Evolutionary conservation across 176 grass and related monocot species (phyloP).

Genomic region (Neostapfia colusana): DNA sequence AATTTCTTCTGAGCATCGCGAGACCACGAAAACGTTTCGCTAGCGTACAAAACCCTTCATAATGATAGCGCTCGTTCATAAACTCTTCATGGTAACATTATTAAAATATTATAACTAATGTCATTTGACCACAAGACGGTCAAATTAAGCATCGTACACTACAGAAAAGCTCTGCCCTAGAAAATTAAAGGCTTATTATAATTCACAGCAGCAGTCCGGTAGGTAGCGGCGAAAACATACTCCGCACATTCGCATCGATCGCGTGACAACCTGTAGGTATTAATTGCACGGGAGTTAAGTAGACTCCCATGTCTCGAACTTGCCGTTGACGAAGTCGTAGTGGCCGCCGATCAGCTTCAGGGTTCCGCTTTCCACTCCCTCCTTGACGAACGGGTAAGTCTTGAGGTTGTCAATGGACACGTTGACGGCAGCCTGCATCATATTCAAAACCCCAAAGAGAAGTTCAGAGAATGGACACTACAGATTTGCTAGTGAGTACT

Average conservation of each 20-base stretch:
- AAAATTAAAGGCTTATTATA: not conserved
- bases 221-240: not conserved
- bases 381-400: slow-evolving; percentile 80
- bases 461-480: not conserved
- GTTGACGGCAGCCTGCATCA: slow-evolving; percentile 66
- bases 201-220: not conserved
- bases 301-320: slow-evolving; percentile 61
- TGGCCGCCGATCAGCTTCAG: slow-evolving; percentile 70
- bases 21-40: no score
- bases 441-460: not conserved
- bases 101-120: not conserved
- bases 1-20: no score
- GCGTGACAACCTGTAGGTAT: slow-evolving; percentile 9
- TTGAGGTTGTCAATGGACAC: slow-evolving; percentile 66
- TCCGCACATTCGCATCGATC: not conserved
- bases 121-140: slow-evolving; percentile 24
- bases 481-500: not conserved
- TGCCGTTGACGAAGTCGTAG: slow-evolving; percentile 82
- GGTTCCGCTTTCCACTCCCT: slow-evolving; percentile 49
- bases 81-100: not conserved
- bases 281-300: not conserved
- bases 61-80: no score
- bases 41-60: no score
- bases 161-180: not conserved
- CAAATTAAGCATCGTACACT: slow-evolving; percentile 26